Base-by-base conservation (phyloP, 2,329 filamentous ascomycete genomes). In the Penicillium verrucosum region DNA sequence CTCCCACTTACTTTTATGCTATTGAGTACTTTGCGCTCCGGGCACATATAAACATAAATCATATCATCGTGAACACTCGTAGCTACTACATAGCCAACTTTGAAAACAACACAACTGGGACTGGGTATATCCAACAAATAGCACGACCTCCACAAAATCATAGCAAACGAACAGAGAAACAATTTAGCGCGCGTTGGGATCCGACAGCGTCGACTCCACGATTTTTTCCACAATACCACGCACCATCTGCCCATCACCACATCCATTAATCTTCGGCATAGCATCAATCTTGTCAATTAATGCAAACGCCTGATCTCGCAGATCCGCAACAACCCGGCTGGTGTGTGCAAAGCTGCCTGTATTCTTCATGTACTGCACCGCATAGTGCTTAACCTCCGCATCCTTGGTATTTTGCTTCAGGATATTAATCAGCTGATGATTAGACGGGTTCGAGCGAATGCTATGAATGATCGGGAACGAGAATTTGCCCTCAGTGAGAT, bases 401-500 rank as follows among this genome's bases (percentile, higher is more conserved):
- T 97, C 89, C 21, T 81, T 83, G 1, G 92, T 92, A 76, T 92
- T 93, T 75, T 97, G 92, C 75, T 90, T 90, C 41, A 97, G 80
- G 54, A 97, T 97, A 70, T 94, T 96, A 73, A 97, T 84, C 54
- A 99, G 83, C 68, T 95, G 18, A 85, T 89, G 70, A 54, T 77
- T 78, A 4, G 66, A 66, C 2, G 75, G 75, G 70, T 92, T 84
- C 58, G 88, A 77, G 60, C 73, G 89, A 65, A 97, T 95, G 72
- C 89, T 89, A 77, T 97, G 93, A 68, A 97, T 96, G 68, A 97
- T 87, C 40, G 92, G 92, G 72, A 97, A 97, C 27, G 89, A 93
- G 78, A 97, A 97, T 81, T 97, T 97, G 61, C 93, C 93, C 78
- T 97, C 94, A 1, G 92, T 97, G 66, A 97, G 78, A 75, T 97